Base-by-base conservation (phyloP, 768 basidiomycete species). In the Guyanaporus albipodus region DNA sequence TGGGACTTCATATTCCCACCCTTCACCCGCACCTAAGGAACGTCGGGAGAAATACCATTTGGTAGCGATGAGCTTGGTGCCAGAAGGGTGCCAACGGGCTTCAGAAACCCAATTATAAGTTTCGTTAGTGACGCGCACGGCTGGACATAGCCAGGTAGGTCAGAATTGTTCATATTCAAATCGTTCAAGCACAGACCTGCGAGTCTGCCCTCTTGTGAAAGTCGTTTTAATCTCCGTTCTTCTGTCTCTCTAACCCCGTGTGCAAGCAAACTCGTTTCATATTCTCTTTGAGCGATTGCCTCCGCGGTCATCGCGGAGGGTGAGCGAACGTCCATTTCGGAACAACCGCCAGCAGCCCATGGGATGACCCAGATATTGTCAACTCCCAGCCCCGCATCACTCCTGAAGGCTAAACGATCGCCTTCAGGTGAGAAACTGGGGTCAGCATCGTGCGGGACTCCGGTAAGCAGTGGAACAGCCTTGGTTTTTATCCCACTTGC, bases 341-440 rank as follows among this genome's bases (percentile, higher is more conserved):
- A 67, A 57, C 86, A 87, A n/a, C 82, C 81, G 22, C 52, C 59
- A 18, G 49, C 27, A 44, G 65, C 70, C 84, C 83, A 88, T 12
- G 74, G 70, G 48, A 71, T 76, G 17, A 83, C 70, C 84, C 84
- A 88, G 6, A 88, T 83, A 55, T 88, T 87, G 56, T 87, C 84
- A 14, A 86, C 69, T 5, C 86, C 86, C 4, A 84, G 70, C 28
- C 73, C 83, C 7, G 85, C 85, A 62, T 87, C 85, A 41, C 85
- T 87, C 51, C 77, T 74, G 60, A 83, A 88, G 4, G 80, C 80
- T n/a, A 87, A 49, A 35, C 71, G 68, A 45, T 80, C 75, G 0
- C 86, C 85, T 31, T 73, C 64, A 0, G 86, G 83, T 6, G 84
- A 85, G 66, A 88, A 87, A 49, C 76, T 82, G 1, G 85, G 85